Percentiles rank a stretch among this genome's conserved stretches.
Evolutionary conservation across 495 filamentous ascomycete species (phyloP).

Genomic region (Neurospora hispaniola): DNA sequence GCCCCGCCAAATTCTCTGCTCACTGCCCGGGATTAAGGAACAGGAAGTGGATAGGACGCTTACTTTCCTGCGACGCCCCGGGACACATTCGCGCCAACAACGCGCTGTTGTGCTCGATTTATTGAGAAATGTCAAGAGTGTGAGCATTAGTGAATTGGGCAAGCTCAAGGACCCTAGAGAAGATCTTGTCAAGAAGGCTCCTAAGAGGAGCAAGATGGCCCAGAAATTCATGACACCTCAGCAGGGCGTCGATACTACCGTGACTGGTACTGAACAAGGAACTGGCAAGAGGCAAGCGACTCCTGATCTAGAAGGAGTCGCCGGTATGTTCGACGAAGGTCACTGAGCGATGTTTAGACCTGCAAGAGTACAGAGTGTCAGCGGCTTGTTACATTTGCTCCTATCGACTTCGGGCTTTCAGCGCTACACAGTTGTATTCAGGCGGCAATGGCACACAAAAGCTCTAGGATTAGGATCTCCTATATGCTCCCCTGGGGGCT

Average conservation of each 20-base stretch:
- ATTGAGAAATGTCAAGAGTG: conserved; percentile 71
- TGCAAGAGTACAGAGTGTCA: not conserved
- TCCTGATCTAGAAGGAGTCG: conserved; percentile 33
- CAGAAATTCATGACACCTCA: conserved; percentile 44
- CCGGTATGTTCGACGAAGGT: conserved; percentile 29
- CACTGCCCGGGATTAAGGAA: conserved; percentile 41
- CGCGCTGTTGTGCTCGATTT: conserved; percentile 79
- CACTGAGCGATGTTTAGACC: conserved; percentile 1
- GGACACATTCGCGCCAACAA: conserved; percentile 56
- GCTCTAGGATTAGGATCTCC: not conserved
- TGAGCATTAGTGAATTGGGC: conserved; percentile 87
- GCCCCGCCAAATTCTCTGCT: conserved; percentile 43
- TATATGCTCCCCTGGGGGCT: not conserved
- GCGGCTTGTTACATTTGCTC: not conserved
- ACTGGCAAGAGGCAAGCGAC: conserved; percentile 14
- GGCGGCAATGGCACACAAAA: not conserved
- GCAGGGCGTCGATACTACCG: not conserved
- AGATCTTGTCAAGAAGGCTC: conserved; percentile 3
- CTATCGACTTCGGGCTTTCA: not conserved
- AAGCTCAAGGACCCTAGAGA: conserved; percentile 49
- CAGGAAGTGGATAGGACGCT: conserved; percentile 52
- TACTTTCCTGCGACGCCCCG: conserved; percentile 38
- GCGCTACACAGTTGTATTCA: not conserved
- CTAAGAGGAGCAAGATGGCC: conserved; percentile 40
- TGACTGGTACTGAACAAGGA: conserved; percentile 4